Conservation (phyloP, 805 yeast species). For the Candida succiphila region DNA sequence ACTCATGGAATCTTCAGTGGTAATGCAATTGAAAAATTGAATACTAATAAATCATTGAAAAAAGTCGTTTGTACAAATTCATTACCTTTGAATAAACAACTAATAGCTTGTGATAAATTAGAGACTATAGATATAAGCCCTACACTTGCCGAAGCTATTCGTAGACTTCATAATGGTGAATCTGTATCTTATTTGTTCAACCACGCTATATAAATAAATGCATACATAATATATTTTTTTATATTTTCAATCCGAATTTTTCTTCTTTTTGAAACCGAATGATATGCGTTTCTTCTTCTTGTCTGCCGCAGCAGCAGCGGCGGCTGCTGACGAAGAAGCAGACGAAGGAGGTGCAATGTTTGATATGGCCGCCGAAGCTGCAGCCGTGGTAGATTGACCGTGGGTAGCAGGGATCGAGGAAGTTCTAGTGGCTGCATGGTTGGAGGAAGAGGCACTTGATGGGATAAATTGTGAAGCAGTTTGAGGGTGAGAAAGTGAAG, state of each 20-base stretch:
- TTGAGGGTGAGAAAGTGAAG: not conserved
- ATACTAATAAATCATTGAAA: constrained; percentile 53
- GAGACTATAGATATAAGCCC: constrained; percentile 80
- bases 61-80: constrained; percentile 88
- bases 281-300: constrained; percentile 11
- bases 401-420: too few species aligned
- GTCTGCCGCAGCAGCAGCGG: not conserved
- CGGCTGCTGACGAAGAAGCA: not conserved
- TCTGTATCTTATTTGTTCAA: constrained; percentile 81
- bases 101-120: constrained; percentile 52
- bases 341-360: not conserved
- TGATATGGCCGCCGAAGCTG: not conserved
- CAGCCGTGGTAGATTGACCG: not conserved
- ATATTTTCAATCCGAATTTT: too few species aligned
- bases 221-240: not conserved
- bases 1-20: constrained; percentile 94
- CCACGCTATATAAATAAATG: constrained; percentile 30
- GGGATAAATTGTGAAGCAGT: not conserved
- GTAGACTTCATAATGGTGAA: constrained; percentile 95
- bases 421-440: too few species aligned
- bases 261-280: constrained; percentile 10
- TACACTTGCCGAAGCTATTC: constrained; percentile 84
- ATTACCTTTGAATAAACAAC: constrained; percentile 68
- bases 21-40: constrained; percentile 65
- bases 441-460: not conserved